Percentiles rank a stretch among this genome's conserved stretches.
phyloP scores from a whole-genome alignment of 805 yeast species.

The Starmerella gropengiesseri region DNA sequence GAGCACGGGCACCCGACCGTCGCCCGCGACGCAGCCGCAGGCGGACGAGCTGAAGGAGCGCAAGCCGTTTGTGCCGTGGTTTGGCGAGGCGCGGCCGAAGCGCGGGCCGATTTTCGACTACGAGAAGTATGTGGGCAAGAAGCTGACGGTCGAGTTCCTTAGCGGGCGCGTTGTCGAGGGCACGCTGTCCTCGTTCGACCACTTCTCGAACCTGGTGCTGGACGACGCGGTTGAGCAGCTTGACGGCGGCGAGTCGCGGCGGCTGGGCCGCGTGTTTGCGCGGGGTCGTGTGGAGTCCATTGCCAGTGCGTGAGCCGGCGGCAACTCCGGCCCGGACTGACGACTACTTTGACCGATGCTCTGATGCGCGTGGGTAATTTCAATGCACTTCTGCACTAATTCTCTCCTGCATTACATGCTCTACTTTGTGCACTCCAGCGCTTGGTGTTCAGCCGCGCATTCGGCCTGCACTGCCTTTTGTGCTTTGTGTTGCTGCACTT shows the following conservation, averaged over 20 bases:
- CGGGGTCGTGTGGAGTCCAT: slow-evolving; percentile 21
- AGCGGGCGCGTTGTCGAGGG: slow-evolving; percentile 86
- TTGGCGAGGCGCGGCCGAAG: slow-evolving; percentile 59
- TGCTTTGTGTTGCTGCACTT: too few species aligned
- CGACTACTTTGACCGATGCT: too few species aligned
- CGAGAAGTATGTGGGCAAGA: slow-evolving; percentile 60
- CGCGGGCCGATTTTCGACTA: slow-evolving; percentile 82
- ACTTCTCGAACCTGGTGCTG: slow-evolving; percentile 73
- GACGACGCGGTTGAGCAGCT: slow-evolving; percentile 49
- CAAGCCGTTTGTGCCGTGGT: slow-evolving; percentile 25
- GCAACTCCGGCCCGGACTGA: too few species aligned
- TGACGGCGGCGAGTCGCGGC: slow-evolving; percentile 40
- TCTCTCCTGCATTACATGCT: too few species aligned
- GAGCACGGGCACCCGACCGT: slow-evolving; percentile 20
- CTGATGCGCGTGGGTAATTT: too few species aligned
- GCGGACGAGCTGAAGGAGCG: slow-evolving; percentile 28
- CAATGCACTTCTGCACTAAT: too few species aligned
- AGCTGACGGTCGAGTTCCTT: slow-evolving; percentile 64
- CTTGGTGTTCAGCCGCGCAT: too few species aligned
- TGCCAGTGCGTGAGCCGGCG: neutral
- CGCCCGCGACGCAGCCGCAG: slow-evolving; percentile 11
- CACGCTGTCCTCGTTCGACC: slow-evolving; percentile 80
- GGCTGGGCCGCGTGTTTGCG: slow-evolving; percentile 40
- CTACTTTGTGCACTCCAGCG: too few species aligned
- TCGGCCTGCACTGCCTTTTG: too few species aligned